phyloP scores from a whole-genome alignment of 2,329 filamentous ascomycete genomes.

The Beauveria medogensis region DNA sequence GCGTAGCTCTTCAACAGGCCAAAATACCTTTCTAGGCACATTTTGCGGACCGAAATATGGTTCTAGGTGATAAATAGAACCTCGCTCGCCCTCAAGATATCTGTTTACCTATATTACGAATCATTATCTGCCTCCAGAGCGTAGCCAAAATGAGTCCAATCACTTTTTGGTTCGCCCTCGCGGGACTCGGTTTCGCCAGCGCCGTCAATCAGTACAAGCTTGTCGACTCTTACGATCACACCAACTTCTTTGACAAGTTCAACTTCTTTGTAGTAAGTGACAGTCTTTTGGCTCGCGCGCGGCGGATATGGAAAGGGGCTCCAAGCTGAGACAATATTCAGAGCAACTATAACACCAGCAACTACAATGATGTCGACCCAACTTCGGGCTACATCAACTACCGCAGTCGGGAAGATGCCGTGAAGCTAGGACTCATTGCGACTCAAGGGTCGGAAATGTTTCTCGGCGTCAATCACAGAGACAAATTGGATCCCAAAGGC shows the following conservation, averaged over 20 bases:
- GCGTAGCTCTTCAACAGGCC: no score
- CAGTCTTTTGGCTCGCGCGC: neutral
- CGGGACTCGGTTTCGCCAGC: neutral
- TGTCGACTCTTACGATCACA: slow-evolving; percentile 21
- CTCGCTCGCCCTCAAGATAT: no score
- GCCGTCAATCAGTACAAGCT: neutral
- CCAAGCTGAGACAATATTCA: neutral
- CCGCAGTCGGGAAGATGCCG: slow-evolving; percentile 23
- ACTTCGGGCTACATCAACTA: slow-evolving; percentile 61
- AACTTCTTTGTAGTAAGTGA: slow-evolving; percentile 20
- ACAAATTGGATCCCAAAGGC: slow-evolving; percentile 12
- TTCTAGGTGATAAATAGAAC: no score
- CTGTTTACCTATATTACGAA: neutral
- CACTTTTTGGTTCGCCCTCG: neutral
- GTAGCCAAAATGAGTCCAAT: neutral
- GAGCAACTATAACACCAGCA: slow-evolving; percentile 18
- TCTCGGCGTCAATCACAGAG: slow-evolving; percentile 27
- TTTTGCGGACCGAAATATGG: no score
- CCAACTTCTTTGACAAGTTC: slow-evolving; percentile 40
- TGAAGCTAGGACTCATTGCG: slow-evolving; percentile 24
- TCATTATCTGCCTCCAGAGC: neutral
- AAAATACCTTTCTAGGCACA: no score
- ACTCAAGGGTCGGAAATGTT: slow-evolving; percentile 24
- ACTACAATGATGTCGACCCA: slow-evolving; percentile 39
- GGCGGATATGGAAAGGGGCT: neutral